A percentile compares a stretch with the other conserved stretches of the same genome.
These are phyloP conservation scores for Pyrus hybrid DNA, from an alignment of 331 rosid genomes.

Conservation along the genomic window DNA sequence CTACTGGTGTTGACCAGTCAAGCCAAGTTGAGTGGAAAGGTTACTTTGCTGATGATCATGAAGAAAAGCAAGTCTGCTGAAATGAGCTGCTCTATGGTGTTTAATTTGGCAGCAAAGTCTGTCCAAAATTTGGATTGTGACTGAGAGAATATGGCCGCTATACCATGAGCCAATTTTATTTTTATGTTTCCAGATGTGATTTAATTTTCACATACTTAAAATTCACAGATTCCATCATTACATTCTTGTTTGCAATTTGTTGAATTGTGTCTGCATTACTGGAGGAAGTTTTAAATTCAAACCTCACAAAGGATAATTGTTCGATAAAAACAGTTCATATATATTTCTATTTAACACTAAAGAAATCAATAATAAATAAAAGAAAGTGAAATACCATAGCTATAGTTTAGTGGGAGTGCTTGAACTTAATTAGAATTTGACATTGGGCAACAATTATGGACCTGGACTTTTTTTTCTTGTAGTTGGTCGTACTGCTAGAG, in stretches of 20 bases:
- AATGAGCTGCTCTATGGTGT: slow-evolving; percentile 6
- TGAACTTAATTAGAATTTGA: neutral
- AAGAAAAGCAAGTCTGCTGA: slow-evolving; percentile 9
- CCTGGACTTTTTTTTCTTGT: neutral
- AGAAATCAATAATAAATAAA: no score
- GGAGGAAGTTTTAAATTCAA: neutral
- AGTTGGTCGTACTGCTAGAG: neutral
- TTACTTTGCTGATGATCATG: neutral
- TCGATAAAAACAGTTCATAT: neutral
- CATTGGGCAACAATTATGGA: neutral
- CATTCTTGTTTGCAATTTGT: neutral
- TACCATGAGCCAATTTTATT: neutral
- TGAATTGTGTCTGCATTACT: neutral
- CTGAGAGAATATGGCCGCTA: neutral
- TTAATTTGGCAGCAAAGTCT: neutral
- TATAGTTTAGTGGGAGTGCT: neutral
- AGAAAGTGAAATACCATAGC: neutral
- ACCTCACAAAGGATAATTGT: no score
- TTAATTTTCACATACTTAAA: neutral
- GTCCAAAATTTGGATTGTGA: slow-evolving; percentile 5
- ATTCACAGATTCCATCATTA: neutral
- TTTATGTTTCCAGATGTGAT: neutral
- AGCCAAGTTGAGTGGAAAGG: slow-evolving; percentile 7
- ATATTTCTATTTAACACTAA: no score
- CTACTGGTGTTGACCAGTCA: neutral